Percentiles rank a stretch among this genome's conserved stretches.
These are phyloP conservation scores for Millerozyma miso DNA, from an alignment of 805 yeast genomes.

Conservation along the genomic window DNA sequence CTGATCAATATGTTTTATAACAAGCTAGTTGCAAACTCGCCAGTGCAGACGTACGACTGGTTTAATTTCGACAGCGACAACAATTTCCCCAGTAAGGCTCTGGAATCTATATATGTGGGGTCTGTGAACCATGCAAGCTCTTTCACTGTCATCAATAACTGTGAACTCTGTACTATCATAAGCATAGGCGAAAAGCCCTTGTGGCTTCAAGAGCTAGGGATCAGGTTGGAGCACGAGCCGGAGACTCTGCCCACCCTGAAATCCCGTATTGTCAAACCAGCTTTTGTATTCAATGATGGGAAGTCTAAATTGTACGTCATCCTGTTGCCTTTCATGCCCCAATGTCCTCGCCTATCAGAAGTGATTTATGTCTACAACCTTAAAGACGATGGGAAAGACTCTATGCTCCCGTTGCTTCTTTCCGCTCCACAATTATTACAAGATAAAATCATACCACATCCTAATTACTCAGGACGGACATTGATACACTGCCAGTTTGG, in stretches of 20 bases:
- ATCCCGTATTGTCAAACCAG: constrained; percentile 10
- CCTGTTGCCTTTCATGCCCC: constrained; percentile 5
- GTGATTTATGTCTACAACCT: constrained; percentile 29
- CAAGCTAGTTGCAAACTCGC: background rate
- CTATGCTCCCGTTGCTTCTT: constrained; percentile 23
- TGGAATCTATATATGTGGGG: constrained; percentile 27
- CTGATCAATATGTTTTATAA: constrained; percentile 4
- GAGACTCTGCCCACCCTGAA: background rate
- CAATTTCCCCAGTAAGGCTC: constrained; percentile 32
- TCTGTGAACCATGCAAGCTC: constrained; percentile 33
- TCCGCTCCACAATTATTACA: constrained; percentile 28
- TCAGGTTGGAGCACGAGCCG: constrained; percentile 13
- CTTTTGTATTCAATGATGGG: constrained; percentile 16
- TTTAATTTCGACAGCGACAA: constrained; percentile 26
- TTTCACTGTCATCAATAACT: constrained; percentile 19
- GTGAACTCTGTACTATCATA: constrained; percentile 22
- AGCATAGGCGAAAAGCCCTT: constrained; percentile 35
- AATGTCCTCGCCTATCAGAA: constrained; percentile 10
- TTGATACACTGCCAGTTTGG: constrained; percentile 40
- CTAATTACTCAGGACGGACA: constrained; percentile 9
- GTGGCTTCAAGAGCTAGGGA: constrained; percentile 21
- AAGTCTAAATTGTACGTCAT: constrained; percentile 16
- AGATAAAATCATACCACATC: constrained; percentile 19
- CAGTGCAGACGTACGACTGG: constrained; percentile 24
- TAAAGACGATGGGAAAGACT: constrained; percentile 38